Base-by-base conservation (phyloP, 2,329 filamentous ascomycete genomes). In the Sphaceloma murrayae region DNA sequence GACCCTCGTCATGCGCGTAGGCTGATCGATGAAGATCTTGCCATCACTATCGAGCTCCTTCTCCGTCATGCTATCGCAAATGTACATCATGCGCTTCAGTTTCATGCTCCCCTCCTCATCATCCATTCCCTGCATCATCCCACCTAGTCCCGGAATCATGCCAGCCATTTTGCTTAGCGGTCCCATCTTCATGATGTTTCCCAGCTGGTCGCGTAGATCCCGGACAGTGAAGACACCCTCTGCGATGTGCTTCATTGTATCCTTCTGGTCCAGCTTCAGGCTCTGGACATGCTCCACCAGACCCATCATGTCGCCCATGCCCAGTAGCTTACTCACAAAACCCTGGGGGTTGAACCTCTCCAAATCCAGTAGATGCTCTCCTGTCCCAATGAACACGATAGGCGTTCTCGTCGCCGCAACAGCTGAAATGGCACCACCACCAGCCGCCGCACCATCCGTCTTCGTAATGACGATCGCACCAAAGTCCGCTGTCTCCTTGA, bases 161-260 rank as follows among this genome's bases (percentile, higher is more conserved):
- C 88, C 87, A 0, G 89, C 93, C 77, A 98, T 93, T 62, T 98
- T 96, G 13, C 85, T 93, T 1, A 98, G 68, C 0, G 91, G 91
- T 0, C 91, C 91, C 91, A 98, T 96, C 69, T 98, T 98, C 87
- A 96, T 95, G 58, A 98, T 95, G 58, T 96, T 96, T 47, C 82
- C 83, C 9, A 98, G 78, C 60, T 98, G 93, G 61, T 98, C 91
- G 14, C 91, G 79, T 53, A 98, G 74, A 61, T 98, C 91, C 45
- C 91, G 82, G 24, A 98, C 76, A 0, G 91, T 94, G 64, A 96
- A 98, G 51, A 95, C 88, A 46, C 91, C 91, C 58, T 95, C 89
- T 5, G 86, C 83, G 53, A 98, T 93, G 67, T 98, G 89, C 70
- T 98, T 98, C 74, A 98, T 95, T 3, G 91, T 96, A 57, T 96